Evolutionary conservation across 164 flowering plant genomes (phyloP).

Genomic region (Nelumbo lutea): DNA sequence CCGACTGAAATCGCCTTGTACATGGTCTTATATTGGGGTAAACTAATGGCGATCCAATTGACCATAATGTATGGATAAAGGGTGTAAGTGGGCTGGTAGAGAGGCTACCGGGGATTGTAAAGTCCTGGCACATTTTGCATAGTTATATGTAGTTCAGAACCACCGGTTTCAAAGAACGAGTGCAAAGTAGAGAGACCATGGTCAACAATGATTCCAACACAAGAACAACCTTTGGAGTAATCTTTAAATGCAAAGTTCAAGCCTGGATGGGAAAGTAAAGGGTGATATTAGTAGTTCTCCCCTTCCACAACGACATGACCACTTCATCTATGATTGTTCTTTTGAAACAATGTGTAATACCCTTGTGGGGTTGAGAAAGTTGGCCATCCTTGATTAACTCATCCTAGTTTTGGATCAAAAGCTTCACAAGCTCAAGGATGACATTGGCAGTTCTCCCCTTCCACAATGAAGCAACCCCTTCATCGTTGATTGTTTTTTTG

Average conservation of each 20-base stretch:
- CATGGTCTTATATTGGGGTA: too few relatives aligned
- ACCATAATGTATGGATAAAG: too few relatives aligned
- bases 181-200: constrained; percentile 46
- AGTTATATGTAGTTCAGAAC: constrained; percentile 8
- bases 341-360: constrained; percentile 37
- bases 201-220: constrained; percentile 47
- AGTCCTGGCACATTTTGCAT: too few relatives aligned
- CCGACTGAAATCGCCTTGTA: too few relatives aligned
- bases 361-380: constrained; percentile 47
- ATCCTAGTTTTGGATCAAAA: constrained; percentile 46
- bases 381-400: constrained; percentile 42
- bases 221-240: constrained; percentile 46
- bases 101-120: too few relatives aligned
- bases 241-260: constrained; percentile 54
- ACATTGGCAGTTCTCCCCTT: constrained; percentile 52
- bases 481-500: constrained; percentile 34
- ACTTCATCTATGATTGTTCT: constrained; percentile 43
- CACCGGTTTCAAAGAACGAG: constrained; percentile 40
- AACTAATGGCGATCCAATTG: too few relatives aligned
- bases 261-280: constrained; percentile 51
- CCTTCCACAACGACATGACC: constrained; percentile 36
- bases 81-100: too few relatives aligned
- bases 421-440: constrained; percentile 32
- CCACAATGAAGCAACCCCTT: constrained; percentile 37
- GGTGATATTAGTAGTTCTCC: constrained; percentile 46